A percentile compares a stretch with the other conserved stretches of the same genome.
phyloP scores from a whole-genome alignment of 345 rosid genomes.

The Salix caprea region DNA sequence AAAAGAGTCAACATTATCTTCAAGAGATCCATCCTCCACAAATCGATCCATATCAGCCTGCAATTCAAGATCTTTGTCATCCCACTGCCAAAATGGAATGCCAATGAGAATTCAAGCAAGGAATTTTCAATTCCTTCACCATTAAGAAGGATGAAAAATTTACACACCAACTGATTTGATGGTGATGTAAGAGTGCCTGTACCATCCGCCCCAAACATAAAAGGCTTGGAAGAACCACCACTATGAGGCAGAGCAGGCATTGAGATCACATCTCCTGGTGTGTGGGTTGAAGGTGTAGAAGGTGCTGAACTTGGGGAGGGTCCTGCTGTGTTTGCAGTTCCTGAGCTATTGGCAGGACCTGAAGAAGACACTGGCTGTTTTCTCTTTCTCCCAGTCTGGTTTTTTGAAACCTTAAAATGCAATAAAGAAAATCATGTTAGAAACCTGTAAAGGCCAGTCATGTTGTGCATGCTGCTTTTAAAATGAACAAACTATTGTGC shows the following conservation, averaged over 20 bases:
- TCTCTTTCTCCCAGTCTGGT: constrained; percentile 89
- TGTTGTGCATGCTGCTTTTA: neutral
- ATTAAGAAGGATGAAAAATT: constrained; percentile 18
- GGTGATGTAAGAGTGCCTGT: constrained; percentile 82
- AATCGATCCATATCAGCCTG: constrained; percentile 95
- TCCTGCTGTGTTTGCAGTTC: constrained; percentile 96
- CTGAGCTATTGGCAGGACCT: constrained; percentile 98
- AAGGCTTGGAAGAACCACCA: constrained; percentile 78
- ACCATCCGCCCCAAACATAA: constrained; percentile 73
- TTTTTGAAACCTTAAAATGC: constrained; percentile 73
- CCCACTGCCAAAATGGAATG: constrained; percentile 63
- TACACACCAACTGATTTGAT: constrained; percentile 84
- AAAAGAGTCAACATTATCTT: constrained; percentile 95
- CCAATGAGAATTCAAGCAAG: constrained; percentile 42
- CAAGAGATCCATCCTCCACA: constrained; percentile 94
- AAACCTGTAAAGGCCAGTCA: constrained; percentile 6
- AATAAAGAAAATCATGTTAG: constrained; percentile 32
- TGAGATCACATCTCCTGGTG: constrained; percentile 89
- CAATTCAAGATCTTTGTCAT: constrained; percentile 65
- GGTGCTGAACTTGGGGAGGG: constrained; percentile 99
- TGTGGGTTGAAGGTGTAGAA: constrained; percentile 95
- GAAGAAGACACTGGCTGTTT: constrained; percentile 98
- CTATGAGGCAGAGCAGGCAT: constrained; percentile 83
- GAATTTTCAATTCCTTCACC: constrained; percentile 29
- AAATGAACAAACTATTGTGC: neutral